Base-by-base conservation (phyloP, 495 filamentous ascomycete species). In the Penicillium canariense region DNA sequence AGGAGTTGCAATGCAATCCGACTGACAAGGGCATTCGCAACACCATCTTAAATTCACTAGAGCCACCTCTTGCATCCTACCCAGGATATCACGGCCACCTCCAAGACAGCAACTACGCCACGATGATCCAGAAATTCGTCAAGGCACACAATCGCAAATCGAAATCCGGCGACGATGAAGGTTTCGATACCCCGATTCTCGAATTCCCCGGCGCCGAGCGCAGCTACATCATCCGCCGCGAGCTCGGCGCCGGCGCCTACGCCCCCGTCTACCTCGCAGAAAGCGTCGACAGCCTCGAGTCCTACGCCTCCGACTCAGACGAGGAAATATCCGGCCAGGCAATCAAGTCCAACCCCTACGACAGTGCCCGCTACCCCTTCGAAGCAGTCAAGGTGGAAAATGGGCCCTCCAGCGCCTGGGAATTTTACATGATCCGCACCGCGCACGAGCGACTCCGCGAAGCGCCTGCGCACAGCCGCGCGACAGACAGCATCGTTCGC, bases 341-440 rank as follows among this genome's bases (percentile, higher is more conserved):
- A 1, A 59, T 35, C 20, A 70, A 58, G 11, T 12, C 31, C 15
- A 61, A 55, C 12, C 62, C 55, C 12, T 63, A 58, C 39, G 63
- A 61, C 12, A 54, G 52, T 11, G 43, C 72, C 25, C 81, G 87
- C 11, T 71, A 78, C 46, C 55, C 68, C 7, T 81, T 92, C 17
- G 90, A 96, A 68, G 94, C 94, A 1, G 75, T 98, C 56, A 98
- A 98, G 69, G 87, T 96, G 80, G 94, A 98, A 68, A 68, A 71
- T 23, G 83, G 87, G 44, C 91, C 92, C 4, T 90, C 92, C 0
- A 86, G 83, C 12, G 74, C 89, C 1, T 98, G 95, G 94, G 94
- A 98, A 65, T 98, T 97, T 68, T 88, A 96, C 69, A 95, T 98
- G 71, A 93, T 97, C 75, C 86, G 87, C 1, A 82, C 88, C 23